phyloP scores from a whole-genome alignment of 2,329 filamentous ascomycete species.

The Calonectria multiphialidica region DNA sequence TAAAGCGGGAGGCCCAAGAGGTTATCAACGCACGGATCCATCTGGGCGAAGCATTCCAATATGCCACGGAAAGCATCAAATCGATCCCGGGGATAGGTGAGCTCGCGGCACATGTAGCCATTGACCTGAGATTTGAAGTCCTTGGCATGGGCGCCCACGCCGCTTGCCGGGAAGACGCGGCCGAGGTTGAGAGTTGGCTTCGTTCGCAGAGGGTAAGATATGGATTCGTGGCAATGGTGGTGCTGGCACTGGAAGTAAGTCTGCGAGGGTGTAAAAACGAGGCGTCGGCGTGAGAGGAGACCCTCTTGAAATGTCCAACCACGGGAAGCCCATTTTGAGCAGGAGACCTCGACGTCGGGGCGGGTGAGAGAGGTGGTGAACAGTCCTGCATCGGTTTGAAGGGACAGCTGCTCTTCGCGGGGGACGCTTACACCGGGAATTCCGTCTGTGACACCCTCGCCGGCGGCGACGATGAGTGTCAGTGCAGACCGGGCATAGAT shows the following conservation, averaged over 20 bases:
- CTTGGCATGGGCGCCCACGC: slow-evolving; percentile 37
- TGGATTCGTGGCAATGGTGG: slow-evolving; percentile 53
- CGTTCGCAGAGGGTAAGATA: slow-evolving; percentile 48
- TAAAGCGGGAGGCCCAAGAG: slow-evolving; percentile 52
- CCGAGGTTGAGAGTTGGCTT: slow-evolving; percentile 47
- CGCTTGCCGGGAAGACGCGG: slow-evolving; percentile 46
- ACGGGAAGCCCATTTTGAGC: slow-evolving; percentile 50
- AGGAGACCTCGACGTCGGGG: slow-evolving; percentile 50
- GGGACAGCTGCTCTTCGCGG: slow-evolving; percentile 50
- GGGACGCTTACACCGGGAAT: slow-evolving; percentile 50
- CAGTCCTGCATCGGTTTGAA: slow-evolving; percentile 47
- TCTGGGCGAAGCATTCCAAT: slow-evolving; percentile 43
- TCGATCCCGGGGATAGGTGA: slow-evolving; percentile 44
- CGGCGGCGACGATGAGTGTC: slow-evolving; percentile 52
- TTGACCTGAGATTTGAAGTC: slow-evolving; percentile 46
- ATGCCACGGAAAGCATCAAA: slow-evolving; percentile 51
- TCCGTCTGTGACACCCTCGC: slow-evolving; percentile 44
- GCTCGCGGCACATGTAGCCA: slow-evolving; percentile 47
- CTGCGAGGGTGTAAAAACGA: slow-evolving; percentile 53
- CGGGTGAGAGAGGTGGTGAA: slow-evolving; percentile 52
- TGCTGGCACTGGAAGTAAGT: slow-evolving; percentile 53
- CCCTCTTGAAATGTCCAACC: slow-evolving; percentile 54
- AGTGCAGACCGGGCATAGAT: slow-evolving; percentile 50
- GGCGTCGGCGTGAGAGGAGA: slow-evolving; percentile 49
- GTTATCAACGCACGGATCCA: slow-evolving; percentile 43